Base-by-base conservation (phyloP, 1,284 basidiomycete genomes). In the Ceratobasidium papillatum region DNA sequence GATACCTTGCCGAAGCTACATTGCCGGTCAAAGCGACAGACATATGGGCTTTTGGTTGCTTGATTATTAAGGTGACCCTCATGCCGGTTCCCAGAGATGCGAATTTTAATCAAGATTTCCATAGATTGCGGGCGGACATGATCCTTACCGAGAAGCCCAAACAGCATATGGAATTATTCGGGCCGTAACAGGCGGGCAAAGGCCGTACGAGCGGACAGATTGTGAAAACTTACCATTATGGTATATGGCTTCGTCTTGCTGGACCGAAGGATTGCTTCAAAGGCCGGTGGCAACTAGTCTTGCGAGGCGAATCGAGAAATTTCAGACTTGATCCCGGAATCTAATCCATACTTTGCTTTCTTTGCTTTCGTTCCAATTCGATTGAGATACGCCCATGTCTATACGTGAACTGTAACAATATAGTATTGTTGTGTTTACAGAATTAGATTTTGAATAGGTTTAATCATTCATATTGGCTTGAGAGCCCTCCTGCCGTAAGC, bases 11-110 rank as follows among this genome's bases (percentile, higher is more conserved):
- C 1, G 62, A 64, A 43, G 45, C 27, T 19, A 64, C 45, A 12
- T 12, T 64, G 9, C 43, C 62, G 12, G 45, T 49, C 19, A 49
- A 34, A 34, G 62, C 62, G 19, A 51, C 45, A 30, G 62, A 64
- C 22, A 19, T 64, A 22, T 64, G 62, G 62, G 62, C 62, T 12
- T 64, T 64, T 51, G 62, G 62, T 22, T 64, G 62, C 34, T 49
- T 64, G 27, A 49, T 49, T 49, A 25, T 64, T n/a, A 64, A 49
- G 62, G 62, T 64, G 2, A 1, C 0, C 25, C 25, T 1, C 19
- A 4, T 17, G 14, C 19, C 8, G 19, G 19, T 49, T n/a, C 19
- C 19, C 2, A 34, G 22, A 14, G 17, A n/a, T 27, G 2, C 25
- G 3, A 22, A 1, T 34, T 17, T 11, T 47, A 8, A 49, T 34